Percentiles rank a stretch among this genome's conserved stretches.
Evolutionary conservation across 2,329 filamentous ascomycete genomes (phyloP).

Genomic region (Knufia petricola): DNA sequence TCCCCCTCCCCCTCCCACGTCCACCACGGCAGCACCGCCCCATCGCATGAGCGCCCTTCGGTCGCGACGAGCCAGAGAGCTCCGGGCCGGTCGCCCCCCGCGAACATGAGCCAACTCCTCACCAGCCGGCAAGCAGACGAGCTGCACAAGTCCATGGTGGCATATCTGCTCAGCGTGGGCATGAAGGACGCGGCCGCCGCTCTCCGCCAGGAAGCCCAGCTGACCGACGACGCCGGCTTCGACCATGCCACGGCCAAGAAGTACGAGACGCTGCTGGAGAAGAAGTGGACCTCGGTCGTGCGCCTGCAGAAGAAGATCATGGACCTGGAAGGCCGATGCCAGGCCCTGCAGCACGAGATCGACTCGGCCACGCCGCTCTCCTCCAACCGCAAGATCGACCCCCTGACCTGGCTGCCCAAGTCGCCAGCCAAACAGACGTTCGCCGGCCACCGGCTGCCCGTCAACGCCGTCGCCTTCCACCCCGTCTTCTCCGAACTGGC

Average conservation of each 20-base stretch:
- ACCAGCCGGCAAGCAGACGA: constrained; percentile 77
- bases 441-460: constrained; percentile 68
- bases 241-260: constrained; percentile 80
- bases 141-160: constrained; percentile 91
- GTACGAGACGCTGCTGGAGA: constrained; percentile 87
- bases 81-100: constrained; percentile 10
- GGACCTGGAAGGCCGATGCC: constrained; percentile 73
- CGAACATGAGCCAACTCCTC: constrained; percentile 66
- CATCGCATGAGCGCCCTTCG: constrained; percentile 13
- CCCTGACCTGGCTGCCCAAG: constrained; percentile 75
- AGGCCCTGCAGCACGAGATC: constrained; percentile 67
- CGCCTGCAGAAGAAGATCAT: constrained; percentile 96
- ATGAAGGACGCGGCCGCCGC: constrained; percentile 60
- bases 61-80: constrained; percentile 8
- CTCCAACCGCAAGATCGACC: constrained; percentile 71
- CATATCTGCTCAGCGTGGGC: constrained; percentile 69
- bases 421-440: constrained; percentile 71
- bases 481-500: constrained; percentile 84
- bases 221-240: constrained; percentile 54
- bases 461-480: constrained; percentile 87
- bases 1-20: not conserved
- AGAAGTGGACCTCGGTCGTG: constrained; percentile 97
- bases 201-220: constrained; percentile 65
- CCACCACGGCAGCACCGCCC: constrained; percentile 2
- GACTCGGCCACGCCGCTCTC: constrained; percentile 74